Evolutionary conservation across 2,329 filamentous ascomycete genomes (phyloP).

Genomic region (Phaeomoniella chlamydospora): DNA sequence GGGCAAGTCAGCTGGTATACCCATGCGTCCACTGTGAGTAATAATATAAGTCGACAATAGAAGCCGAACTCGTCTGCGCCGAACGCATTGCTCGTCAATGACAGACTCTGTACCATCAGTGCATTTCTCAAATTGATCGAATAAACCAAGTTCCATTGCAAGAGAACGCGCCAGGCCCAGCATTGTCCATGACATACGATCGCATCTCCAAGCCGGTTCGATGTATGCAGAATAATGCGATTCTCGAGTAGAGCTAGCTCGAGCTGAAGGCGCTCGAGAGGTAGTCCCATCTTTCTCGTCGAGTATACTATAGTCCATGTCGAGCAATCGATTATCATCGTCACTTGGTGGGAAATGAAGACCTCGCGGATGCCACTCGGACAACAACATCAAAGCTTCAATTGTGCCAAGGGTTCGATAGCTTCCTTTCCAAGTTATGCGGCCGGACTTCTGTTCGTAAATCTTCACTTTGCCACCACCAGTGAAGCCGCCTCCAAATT

Average conservation of each 20-base stretch:
- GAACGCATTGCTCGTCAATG: slow-evolving; percentile 56
- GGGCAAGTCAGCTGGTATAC: slow-evolving; percentile 88
- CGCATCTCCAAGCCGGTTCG: slow-evolving; percentile 77
- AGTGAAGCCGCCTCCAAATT: slow-evolving; percentile 79
- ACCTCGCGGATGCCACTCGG: slow-evolving; percentile 91
- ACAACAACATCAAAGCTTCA: slow-evolving; percentile 83
- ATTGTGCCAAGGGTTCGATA: slow-evolving; percentile 84
- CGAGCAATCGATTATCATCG: slow-evolving; percentile 48
- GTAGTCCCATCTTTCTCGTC: slow-evolving; percentile 23
- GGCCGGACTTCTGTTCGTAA: slow-evolving; percentile 49
- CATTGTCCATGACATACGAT: slow-evolving; percentile 47
- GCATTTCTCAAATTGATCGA: slow-evolving; percentile 72
- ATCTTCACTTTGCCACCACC: slow-evolving; percentile 52
- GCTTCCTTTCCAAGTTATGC: slow-evolving; percentile 50
- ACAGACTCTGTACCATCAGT: slow-evolving; percentile 36
- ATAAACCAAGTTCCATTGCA: slow-evolving; percentile 72
- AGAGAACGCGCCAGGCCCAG: slow-evolving; percentile 39
- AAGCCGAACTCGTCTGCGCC: slow-evolving; percentile 70
- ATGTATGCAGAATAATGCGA: slow-evolving; percentile 72
- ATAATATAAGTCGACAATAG: slow-evolving; percentile 82
- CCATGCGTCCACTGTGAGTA: slow-evolving; percentile 82
- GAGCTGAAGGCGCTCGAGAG: slow-evolving; percentile 24
- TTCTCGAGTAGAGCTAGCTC: slow-evolving; percentile 19
- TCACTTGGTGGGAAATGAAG: slow-evolving; percentile 75
- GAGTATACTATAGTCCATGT: slow-evolving; percentile 59